These are phyloP conservation scores for Neurospora pannonica DNA, from an alignment of 495 filamentous ascomycete species.

Conservation along the genomic window DNA sequence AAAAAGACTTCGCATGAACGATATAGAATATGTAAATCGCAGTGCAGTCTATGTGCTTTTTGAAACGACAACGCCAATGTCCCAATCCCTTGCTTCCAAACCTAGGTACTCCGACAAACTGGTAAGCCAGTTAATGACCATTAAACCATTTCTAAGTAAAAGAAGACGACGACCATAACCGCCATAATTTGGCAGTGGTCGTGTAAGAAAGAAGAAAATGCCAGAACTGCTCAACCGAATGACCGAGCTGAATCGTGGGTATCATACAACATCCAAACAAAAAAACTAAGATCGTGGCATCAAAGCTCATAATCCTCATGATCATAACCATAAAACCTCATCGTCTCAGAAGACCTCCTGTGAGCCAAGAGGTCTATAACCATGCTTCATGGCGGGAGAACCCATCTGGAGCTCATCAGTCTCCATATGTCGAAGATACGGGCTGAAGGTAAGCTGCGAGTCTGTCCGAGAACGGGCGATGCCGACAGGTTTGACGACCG, in stretches of 20 bases:
- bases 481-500: not conserved
- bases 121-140: not conserved
- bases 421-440: not conserved
- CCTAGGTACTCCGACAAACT: not conserved
- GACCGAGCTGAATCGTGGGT: not conserved
- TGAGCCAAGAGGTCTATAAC: conserved; percentile 1
- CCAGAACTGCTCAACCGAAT: not conserved
- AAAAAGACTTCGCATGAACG: not conserved
- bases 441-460: not conserved
- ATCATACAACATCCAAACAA: not conserved
- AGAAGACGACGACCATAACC: not conserved
- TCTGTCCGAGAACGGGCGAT: conserved; percentile 2
- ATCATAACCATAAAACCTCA: not conserved
- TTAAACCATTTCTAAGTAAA: not conserved
- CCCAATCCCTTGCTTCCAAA: not conserved
- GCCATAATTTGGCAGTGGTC: not conserved
- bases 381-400: not conserved
- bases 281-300: not conserved
- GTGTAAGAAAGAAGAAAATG: not conserved
- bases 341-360: not conserved
- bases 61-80: not conserved
- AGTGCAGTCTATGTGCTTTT: not conserved
- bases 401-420: conserved; percentile 4
- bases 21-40: not conserved
- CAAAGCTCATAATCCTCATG: not conserved